Conservation (phyloP, 1,284 basidiomycete species). For the Cystobasidiaceae sp. region DNA sequence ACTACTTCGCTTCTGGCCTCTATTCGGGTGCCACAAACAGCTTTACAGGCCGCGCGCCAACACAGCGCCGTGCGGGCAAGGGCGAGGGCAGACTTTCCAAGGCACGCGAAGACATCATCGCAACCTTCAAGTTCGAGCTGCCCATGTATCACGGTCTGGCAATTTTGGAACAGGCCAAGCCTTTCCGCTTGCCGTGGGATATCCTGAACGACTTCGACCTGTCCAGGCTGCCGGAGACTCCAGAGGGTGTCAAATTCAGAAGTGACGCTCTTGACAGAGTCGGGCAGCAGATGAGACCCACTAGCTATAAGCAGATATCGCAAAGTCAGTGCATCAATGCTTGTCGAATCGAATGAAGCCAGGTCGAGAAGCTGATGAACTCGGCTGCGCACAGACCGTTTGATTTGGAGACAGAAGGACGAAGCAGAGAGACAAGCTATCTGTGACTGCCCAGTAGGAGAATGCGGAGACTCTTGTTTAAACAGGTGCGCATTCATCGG, state of each 20-base stretch:
- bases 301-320: constrained; percentile 46
- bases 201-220: constrained; percentile 45
- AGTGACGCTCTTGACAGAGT: constrained; percentile 14
- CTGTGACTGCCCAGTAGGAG: constrained; percentile 47
- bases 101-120: not conserved
- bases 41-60: not conserved
- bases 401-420: constrained; percentile 41
- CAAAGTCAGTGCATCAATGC: constrained; percentile 40
- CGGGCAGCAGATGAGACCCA: constrained; percentile 40
- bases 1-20: constrained; percentile 18
- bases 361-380: not conserved
- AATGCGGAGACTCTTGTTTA: constrained; percentile 50
- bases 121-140: constrained; percentile 8
- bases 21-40: constrained; percentile 15
- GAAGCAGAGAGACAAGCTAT: constrained; percentile 41
- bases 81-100: not conserved
- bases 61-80: not conserved
- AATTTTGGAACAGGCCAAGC: constrained; percentile 43
- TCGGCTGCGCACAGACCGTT: constrained; percentile 41
- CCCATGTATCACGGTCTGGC: constrained; percentile 33
- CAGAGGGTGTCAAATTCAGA: constrained; percentile 11
- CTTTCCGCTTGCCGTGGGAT: constrained; percentile 47
- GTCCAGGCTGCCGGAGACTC: constrained; percentile 4
- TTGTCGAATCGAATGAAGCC: not conserved
- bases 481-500: constrained; percentile 43